Base-by-base conservation (phyloP, 805 yeast genomes). In the Wickerhamiella nectarea region DNA sequence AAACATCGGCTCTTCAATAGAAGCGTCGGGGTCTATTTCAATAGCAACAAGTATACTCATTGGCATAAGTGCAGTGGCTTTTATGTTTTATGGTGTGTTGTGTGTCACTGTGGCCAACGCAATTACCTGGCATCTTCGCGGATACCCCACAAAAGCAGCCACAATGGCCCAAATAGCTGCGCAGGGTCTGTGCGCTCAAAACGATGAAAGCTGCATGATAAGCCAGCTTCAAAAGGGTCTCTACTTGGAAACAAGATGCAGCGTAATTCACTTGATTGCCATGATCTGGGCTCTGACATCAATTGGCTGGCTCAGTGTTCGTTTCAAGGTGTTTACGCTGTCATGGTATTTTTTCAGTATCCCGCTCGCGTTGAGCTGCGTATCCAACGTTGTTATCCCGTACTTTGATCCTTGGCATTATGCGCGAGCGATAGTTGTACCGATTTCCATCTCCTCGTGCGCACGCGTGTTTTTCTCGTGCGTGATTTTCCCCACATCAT, bases 401-500 rank as follows among this genome's bases (percentile, higher is more conserved):
- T 41, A 26, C 25, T 50, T 50, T 14, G 38, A 21, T 5, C 53
- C 53, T 3, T 50, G 53, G 53, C 11, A 15, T 2, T 35, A 19
- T 33, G 53, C 51, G 7, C 14, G 44, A 10, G 36, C 39, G 11
- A 34, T 56, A 11, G 24, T 55, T 6, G 48, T 50, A 25, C 58
- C 60, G 1, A 39, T 53, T 25, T 58, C 59, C 3, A 9, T 58
- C 8, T 44, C 51, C 3, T 36, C 55, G 5, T 48, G 52, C 1
- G 40, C 50, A 4, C 38, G 52, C 20, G 29, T 52, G 17, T 41
- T 54, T 3, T 37, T 49, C 9, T 43, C 54, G 3, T 12, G 43
- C 14, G 7, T 55, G 6, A 46, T 51, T 4, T 54, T 54, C 36
- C 62, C 62, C 3, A 33, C 46, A 10, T 45, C 58, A 15, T 50